A percentile compares a stretch with the other conserved stretches of the same genome.
Conservation (phyloP, 2,329 filamentous ascomycete genomes). For the Sporothrix humicola region DNA sequence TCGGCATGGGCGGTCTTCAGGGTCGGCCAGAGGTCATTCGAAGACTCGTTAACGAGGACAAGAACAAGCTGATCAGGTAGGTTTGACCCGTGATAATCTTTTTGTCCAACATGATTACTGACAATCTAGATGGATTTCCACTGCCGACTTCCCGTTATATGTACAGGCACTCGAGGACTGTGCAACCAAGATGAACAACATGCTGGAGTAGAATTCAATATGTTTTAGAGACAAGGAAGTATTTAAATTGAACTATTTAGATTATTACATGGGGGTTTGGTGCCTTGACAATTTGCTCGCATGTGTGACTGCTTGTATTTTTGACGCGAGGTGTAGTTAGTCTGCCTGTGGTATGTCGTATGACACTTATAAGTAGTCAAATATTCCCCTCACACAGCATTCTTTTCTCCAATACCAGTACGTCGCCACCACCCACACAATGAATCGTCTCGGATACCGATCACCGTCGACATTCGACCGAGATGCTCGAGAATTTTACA, state of each 20-base stretch:
- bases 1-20: conserved; percentile 25
- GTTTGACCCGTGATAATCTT: background rate
- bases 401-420: background rate
- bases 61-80: conserved; percentile 23
- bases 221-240: background rate
- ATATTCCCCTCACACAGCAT: background rate
- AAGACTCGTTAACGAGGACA: conserved; percentile 15
- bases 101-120: no score
- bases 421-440: background rate
- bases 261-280: no score
- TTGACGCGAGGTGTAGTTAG: no score
- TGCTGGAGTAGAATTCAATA: background rate
- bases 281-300: no score
- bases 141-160: conserved; percentile 20
- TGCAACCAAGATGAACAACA: conserved; percentile 8
- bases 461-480: background rate
- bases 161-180: conserved; percentile 9
- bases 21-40: conserved; percentile 20
- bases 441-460: conserved; percentile 19
- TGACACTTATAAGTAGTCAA: no score
- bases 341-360: no score
- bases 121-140: conserved; percentile 1
- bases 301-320: no score
- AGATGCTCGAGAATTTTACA: background rate
- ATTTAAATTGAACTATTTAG: no score